Conservation (phyloP, 768 basidiomycete genomes). For the Boletus sensibilis region DNA sequence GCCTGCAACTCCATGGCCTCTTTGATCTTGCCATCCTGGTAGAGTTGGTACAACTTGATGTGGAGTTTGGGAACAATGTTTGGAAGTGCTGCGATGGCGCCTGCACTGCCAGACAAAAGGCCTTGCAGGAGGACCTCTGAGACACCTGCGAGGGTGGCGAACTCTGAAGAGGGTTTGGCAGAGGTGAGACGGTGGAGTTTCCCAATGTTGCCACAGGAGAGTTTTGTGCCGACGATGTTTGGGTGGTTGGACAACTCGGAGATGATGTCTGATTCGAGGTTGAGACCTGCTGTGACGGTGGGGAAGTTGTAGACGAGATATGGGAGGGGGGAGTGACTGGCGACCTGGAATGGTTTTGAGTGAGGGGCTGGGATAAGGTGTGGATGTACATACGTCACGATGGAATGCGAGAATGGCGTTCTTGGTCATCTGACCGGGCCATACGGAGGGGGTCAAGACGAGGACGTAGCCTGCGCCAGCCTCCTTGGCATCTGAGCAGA, state of each 20-base stretch:
- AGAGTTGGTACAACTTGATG: constrained; percentile 46
- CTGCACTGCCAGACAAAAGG: constrained; percentile 60
- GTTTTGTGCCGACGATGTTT: constrained; percentile 83
- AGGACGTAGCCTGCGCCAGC: constrained; percentile 82
- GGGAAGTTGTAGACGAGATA: constrained; percentile 88
- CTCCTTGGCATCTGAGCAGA: constrained; percentile 71
- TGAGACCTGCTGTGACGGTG: constrained; percentile 73
- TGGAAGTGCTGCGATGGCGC: constrained; percentile 62
- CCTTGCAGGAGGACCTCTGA: constrained; percentile 67
- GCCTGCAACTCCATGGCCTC: constrained; percentile 64
- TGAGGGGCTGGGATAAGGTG: neutral
- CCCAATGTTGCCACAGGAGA: constrained; percentile 83
- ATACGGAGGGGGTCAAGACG: constrained; percentile 71
- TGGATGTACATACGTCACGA: constrained; percentile 44
- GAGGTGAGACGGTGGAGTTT: constrained; percentile 77
- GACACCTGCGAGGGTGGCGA: constrained; percentile 74
- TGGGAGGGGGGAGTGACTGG: constrained; percentile 65
- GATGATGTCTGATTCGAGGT: constrained; percentile 81
- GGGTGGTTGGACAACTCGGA: constrained; percentile 68
- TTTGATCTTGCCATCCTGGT: constrained; percentile 49
- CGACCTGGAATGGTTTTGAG: constrained; percentile 45
- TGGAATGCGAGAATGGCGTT: constrained; percentile 68
- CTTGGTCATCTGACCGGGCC: constrained; percentile 61
- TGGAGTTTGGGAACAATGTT: constrained; percentile 64
- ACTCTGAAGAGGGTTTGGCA: constrained; percentile 49